These are phyloP conservation scores for Acanthamoeba castellanii DNA, from an alignment of 208 protist genomes.

Conservation along the genomic window DNA sequence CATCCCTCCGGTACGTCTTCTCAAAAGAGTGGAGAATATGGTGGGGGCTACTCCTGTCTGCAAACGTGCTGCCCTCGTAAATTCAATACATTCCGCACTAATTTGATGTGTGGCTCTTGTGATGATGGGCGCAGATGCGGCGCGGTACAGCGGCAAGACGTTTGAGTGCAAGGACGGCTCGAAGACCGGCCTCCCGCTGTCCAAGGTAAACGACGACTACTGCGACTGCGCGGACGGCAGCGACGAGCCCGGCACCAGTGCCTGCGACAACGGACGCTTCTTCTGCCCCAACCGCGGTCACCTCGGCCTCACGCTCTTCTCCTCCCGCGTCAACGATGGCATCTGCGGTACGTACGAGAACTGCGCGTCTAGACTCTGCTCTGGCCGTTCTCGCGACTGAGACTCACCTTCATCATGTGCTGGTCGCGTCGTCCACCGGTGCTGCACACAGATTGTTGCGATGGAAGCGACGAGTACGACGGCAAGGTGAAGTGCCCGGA, in stretches of 20 bases:
- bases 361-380: neutral
- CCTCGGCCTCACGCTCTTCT: constrained; percentile 85
- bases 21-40: neutral
- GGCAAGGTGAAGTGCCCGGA: constrained; percentile 87
- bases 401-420: neutral
- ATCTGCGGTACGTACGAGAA: constrained; percentile 91
- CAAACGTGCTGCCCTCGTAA: too few species aligned
- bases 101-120: neutral
- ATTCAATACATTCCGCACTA: neutral
- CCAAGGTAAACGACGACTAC: constrained; percentile 95
- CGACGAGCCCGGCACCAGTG: constrained; percentile 95
- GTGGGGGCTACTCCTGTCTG: too few species aligned
- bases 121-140: neutral
- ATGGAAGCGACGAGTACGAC: constrained; percentile 93
- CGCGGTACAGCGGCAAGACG: constrained; percentile 1
- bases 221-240: constrained; percentile 96
- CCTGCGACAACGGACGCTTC: constrained; percentile 90
- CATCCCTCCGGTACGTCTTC: neutral
- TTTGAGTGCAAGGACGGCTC: constrained; percentile 61
- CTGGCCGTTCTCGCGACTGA: constrained; percentile 38
- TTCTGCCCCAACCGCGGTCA: constrained; percentile 92
- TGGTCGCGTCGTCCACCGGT: neutral
- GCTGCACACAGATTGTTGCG: constrained; percentile 92
- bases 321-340: constrained; percentile 93
- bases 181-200: constrained; percentile 30